Evolutionary conservation across 2,329 filamentous ascomycete genomes (phyloP).

Genomic region (Fusarium pseudocircinatum): DNA sequence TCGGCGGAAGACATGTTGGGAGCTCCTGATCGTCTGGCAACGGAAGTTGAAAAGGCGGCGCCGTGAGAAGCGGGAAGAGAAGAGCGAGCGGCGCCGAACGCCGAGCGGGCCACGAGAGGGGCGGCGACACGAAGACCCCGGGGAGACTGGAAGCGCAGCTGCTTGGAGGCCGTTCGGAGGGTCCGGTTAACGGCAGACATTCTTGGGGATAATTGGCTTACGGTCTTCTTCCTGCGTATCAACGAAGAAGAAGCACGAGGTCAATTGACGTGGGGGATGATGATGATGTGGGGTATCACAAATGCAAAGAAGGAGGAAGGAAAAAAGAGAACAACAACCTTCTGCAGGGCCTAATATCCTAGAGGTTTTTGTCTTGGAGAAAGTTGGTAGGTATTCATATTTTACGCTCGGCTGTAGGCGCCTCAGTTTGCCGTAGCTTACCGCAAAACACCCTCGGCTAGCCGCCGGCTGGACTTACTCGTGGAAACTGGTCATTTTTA

Average conservation of each 20-base stretch:
- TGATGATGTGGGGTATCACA: conserved; percentile 29
- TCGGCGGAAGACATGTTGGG: conserved; percentile 60
- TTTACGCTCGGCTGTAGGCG: conserved; percentile 41
- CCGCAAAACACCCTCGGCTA: conserved; percentile 43
- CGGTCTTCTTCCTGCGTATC: conserved; percentile 15
- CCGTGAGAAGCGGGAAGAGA: conserved; percentile 50
- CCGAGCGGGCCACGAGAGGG: conserved; percentile 49
- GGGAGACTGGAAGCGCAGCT: conserved; percentile 58
- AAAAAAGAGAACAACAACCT: conserved; percentile 8
- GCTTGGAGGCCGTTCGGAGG: conserved; percentile 64
- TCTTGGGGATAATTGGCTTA: background rate
- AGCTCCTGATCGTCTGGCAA: conserved; percentile 58
- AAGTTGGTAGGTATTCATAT: conserved; percentile 31
- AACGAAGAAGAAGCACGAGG: conserved; percentile 18
- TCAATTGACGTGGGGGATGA: conserved; percentile 16
- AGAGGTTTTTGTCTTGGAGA: conserved; percentile 20
- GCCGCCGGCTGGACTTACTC: conserved; percentile 24
- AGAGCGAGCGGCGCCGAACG: conserved; percentile 45
- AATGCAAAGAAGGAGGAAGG: conserved; percentile 2
- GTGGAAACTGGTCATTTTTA: background rate
- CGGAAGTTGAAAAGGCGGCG: conserved; percentile 61
- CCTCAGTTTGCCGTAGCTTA: conserved; percentile 39
- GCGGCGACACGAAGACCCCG: conserved; percentile 50
- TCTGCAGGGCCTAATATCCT: conserved; percentile 18
- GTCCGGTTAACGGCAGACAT: conserved; percentile 67